These are phyloP conservation scores for Cryptococcus sp. DNA, from an alignment of 1,284 basidiomycete species.

Conservation along the genomic window DNA sequence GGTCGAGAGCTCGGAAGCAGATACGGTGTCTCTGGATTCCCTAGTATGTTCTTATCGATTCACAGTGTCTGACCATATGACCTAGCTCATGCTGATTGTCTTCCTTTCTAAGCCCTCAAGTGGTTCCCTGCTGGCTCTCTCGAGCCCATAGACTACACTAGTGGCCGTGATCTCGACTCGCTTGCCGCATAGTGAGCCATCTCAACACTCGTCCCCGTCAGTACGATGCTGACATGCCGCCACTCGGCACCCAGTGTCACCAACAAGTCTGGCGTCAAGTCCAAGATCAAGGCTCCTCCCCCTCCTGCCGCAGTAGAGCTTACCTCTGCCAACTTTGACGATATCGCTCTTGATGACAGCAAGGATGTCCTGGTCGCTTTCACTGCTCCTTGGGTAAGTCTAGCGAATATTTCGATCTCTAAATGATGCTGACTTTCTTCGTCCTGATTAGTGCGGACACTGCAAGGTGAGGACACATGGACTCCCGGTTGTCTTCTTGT, in stretches of 20 bases:
- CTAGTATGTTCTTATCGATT: conserved; percentile 62
- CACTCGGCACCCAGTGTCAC: conserved; percentile 61
- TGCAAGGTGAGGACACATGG: conserved; percentile 36
- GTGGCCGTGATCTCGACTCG: conserved; percentile 77
- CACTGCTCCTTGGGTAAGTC: conserved; percentile 64
- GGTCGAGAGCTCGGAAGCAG: conserved; percentile 62
- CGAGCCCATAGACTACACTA: conserved; percentile 71
- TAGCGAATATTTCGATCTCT: background rate
- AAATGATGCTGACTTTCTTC: background rate
- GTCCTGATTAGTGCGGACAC: conserved; percentile 61
- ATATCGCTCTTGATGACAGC: conserved; percentile 68
- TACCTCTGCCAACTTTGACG: conserved; percentile 71
- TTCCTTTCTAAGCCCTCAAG: conserved; percentile 67
- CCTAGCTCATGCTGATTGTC: background rate
- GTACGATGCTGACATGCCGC: background rate
- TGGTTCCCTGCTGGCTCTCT: conserved; percentile 75
- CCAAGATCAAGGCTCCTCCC: conserved; percentile 79
- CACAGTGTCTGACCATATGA: background rate
- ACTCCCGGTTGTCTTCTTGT: background rate
- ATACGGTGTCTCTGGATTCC: conserved; percentile 80
- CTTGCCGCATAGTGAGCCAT: conserved; percentile 70
- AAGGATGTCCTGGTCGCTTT: conserved; percentile 90
- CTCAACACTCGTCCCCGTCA: background rate
- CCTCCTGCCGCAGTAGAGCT: conserved; percentile 72
- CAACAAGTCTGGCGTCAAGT: conserved; percentile 74